phyloP scores from a whole-genome alignment of 306 rosid genomes.

The Benincasa hispida region DNA sequence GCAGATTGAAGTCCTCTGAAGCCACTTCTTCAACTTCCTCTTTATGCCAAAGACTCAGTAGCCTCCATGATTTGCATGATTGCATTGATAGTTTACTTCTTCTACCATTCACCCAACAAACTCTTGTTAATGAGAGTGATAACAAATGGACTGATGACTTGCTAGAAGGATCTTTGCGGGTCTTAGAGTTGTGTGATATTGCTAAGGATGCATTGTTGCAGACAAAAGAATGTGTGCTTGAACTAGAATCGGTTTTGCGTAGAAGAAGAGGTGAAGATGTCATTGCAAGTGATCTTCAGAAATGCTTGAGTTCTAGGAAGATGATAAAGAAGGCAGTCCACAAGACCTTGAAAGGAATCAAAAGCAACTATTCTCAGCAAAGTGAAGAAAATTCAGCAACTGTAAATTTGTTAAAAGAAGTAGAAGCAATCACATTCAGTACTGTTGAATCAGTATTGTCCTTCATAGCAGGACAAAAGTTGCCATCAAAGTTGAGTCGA shows the following conservation, averaged over 20 bases:
- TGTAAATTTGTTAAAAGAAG: slow-evolving; percentile 5
- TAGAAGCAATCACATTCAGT: slow-evolving; percentile 5
- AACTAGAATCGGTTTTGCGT: slow-evolving; percentile 16
- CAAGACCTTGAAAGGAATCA: slow-evolving; percentile 12
- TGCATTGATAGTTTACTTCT: slow-evolving; percentile 15
- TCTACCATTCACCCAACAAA: slow-evolving; percentile 9
- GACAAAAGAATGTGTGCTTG: slow-evolving; percentile 6
- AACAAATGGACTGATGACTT: slow-evolving; percentile 7
- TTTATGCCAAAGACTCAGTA: slow-evolving; percentile 9
- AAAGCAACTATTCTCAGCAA: neutral
- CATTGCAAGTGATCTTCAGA: slow-evolving; percentile 1
- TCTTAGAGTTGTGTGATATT: slow-evolving; percentile 14
- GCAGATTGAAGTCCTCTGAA: slow-evolving; percentile 5
- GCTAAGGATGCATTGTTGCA: slow-evolving; percentile 18
- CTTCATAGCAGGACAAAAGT: slow-evolving; percentile 9
- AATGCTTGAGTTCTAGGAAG: slow-evolving; percentile 12
- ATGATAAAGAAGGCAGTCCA: slow-evolving; percentile 12
- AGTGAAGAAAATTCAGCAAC: neutral
- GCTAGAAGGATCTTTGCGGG: slow-evolving; percentile 18
- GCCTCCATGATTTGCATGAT: slow-evolving; percentile 17
- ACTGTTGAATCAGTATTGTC: slow-evolving; percentile 12
- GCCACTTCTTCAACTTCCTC: neutral
- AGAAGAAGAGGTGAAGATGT: slow-evolving; percentile 12
- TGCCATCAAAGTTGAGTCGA: neutral
- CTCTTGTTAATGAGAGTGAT: slow-evolving; percentile 7